phyloP scores from a whole-genome alignment of 2,329 filamentous ascomycete species.

The Chlorencoelia australis region DNA sequence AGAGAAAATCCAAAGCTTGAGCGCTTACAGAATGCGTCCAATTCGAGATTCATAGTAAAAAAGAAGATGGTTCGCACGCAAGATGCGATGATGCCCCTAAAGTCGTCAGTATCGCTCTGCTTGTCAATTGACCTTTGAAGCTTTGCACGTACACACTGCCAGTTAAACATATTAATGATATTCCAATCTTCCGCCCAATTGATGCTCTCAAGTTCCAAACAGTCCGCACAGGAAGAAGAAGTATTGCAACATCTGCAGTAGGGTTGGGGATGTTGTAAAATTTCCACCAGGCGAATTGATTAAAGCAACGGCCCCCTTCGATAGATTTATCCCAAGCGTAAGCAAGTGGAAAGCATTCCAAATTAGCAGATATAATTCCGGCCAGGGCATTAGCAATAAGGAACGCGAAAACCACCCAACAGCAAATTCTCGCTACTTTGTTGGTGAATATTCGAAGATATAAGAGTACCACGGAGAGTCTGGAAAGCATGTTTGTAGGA shows the following conservation, averaged over 20 bases:
- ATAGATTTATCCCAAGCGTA: neutral
- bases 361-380: neutral
- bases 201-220: neutral
- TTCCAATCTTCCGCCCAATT: neutral
- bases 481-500: neutral
- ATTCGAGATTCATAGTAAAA: too few species aligned
- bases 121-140: neutral
- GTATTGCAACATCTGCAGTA: neutral
- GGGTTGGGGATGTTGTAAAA: neutral
- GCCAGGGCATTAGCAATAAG: neutral
- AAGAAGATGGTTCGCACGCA: neutral
- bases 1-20: too few species aligned
- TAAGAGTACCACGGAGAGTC: neutral
- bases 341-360: neutral
- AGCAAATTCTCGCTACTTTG: neutral
- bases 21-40: too few species aligned
- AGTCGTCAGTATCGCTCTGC: neutral
- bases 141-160: neutral
- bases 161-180: conserved; percentile 1
- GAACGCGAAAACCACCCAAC: neutral
- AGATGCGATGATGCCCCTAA: neutral
- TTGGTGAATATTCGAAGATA: neutral
- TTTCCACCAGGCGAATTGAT: neutral
- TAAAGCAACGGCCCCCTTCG: neutral
- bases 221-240: neutral